Conservation (phyloP, 2,329 filamentous ascomycete genomes). For the Epichloe baconii region DNA sequence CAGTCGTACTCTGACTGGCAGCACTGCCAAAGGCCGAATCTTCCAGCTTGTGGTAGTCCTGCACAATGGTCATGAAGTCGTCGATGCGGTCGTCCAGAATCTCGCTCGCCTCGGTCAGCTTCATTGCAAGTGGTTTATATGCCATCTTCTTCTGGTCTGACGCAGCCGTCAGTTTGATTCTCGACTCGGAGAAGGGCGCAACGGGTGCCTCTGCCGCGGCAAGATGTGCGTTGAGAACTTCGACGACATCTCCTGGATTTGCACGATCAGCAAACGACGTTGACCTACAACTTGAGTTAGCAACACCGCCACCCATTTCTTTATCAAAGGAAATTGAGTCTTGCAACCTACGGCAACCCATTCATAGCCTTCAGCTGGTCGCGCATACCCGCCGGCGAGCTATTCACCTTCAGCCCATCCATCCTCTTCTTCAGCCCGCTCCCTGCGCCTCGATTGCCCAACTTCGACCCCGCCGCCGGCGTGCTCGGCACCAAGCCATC, state of each 20-base stretch:
- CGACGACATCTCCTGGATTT: constrained; percentile 70
- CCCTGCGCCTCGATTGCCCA: constrained; percentile 21
- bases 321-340: background rate
- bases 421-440: constrained; percentile 20
- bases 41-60: constrained; percentile 62
- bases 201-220: constrained; percentile 53
- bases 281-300: constrained; percentile 8
- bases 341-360: constrained; percentile 14
- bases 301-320: background rate
- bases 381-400: constrained; percentile 21
- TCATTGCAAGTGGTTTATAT: constrained; percentile 92
- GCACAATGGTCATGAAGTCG: constrained; percentile 64
- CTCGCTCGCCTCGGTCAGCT: constrained; percentile 81
- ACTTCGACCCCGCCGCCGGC: constrained; percentile 31
- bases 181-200: constrained; percentile 58
- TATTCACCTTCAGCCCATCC: constrained; percentile 17
- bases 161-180: constrained; percentile 73
- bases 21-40: constrained; percentile 79
- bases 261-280: constrained; percentile 55
- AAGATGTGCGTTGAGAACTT: constrained; percentile 71
- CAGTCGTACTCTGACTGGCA: constrained; percentile 68
- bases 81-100: constrained; percentile 93
- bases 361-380: constrained; percentile 21
- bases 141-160: constrained; percentile 82
- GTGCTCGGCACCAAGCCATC: constrained; percentile 58